Evolutionary conservation across 768 basidiomycete genomes (phyloP).

Genomic region (Sarcomyxa edulis): DNA sequence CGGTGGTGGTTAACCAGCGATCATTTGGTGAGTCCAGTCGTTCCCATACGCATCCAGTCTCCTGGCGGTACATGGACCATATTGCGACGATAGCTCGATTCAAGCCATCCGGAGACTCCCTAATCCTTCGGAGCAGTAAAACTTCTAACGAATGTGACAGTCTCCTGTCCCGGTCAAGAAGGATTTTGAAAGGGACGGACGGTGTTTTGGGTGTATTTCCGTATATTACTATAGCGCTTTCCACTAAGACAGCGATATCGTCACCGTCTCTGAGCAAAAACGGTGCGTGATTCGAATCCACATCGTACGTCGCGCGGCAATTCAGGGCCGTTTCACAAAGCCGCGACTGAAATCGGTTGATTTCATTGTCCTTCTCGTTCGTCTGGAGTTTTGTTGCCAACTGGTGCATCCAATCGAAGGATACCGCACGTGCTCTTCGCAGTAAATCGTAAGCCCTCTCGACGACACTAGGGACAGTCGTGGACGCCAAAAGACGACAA

Average conservation of each 20-base stretch:
- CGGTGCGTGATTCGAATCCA: conserved; percentile 8
- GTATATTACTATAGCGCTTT: conserved; percentile 19
- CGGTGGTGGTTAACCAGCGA: conserved; percentile 22
- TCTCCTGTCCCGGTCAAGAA: conserved; percentile 24
- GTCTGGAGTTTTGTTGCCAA: conserved; percentile 18
- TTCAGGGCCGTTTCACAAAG: conserved; percentile 30
- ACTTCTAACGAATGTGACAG: conserved; percentile 19
- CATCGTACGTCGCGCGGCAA: conserved; percentile 35
- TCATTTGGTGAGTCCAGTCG: conserved; percentile 12
- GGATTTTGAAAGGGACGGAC: not conserved
- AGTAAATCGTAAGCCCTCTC: conserved; percentile 19
- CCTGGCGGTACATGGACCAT: conserved; percentile 12
- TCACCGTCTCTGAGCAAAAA: conserved; percentile 13
- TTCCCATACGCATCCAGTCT: conserved; percentile 19
- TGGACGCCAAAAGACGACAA: conserved; percentile 29
- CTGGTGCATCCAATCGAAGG: conserved; percentile 31
- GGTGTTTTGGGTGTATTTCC: conserved; percentile 15
- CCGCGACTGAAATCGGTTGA: conserved; percentile 14
- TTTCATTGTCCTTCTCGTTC: conserved; percentile 9
- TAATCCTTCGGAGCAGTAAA: conserved; percentile 4
- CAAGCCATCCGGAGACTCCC: conserved; percentile 3
- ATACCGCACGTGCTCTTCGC: conserved; percentile 21
- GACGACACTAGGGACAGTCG: conserved; percentile 8
- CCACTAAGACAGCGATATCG: conserved; percentile 18
- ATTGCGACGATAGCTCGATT: conserved; percentile 10